Evolutionary conservation across 352 stramenopile genomes (phyloP).

Genomic region (Thalassiosira sp.): DNA sequence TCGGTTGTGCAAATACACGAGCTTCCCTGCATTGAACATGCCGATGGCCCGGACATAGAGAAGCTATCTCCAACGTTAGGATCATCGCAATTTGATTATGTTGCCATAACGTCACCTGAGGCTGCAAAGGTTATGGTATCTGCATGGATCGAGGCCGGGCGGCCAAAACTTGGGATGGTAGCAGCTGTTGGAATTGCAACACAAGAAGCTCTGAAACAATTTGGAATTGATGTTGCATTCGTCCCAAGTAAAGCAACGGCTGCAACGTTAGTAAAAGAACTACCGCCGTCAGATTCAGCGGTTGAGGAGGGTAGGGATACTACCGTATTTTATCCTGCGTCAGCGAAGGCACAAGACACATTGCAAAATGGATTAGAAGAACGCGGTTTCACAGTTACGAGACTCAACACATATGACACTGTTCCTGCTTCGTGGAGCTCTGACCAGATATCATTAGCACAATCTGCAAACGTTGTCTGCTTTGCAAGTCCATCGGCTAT

Average conservation of each 20-base stretch:
- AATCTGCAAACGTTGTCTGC: slow-evolving; percentile 64
- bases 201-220: slow-evolving; percentile 55
- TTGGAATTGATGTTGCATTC: slow-evolving; percentile 73
- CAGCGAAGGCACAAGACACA: slow-evolving; percentile 67
- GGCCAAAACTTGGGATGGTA: slow-evolving; percentile 49
- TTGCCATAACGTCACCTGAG: slow-evolving; percentile 81
- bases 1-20: slow-evolving; percentile 62
- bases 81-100: slow-evolving; percentile 72
- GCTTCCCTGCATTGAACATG: slow-evolving; percentile 82
- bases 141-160: slow-evolving; percentile 56
- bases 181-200: slow-evolving; percentile 81
- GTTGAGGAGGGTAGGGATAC: slow-evolving; percentile 35
- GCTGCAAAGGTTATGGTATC: slow-evolving; percentile 70
- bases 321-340: slow-evolving; percentile 79
- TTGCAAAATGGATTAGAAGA: slow-evolving; percentile 70
- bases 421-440: slow-evolving; percentile 71
- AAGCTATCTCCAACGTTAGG: slow-evolving; percentile 51
- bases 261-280: slow-evolving; percentile 69
- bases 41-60: slow-evolving; percentile 65
- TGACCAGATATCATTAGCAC: slow-evolving; percentile 53
- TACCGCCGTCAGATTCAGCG: slow-evolving; percentile 47
- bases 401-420: slow-evolving; percentile 84
- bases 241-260: slow-evolving; percentile 78
- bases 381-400: slow-evolving; percentile 67
- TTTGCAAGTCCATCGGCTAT: slow-evolving; percentile 79